These are phyloP conservation scores for Lentinula guzmanii DNA, from an alignment of 768 basidiomycete species.

Conservation along the genomic window DNA sequence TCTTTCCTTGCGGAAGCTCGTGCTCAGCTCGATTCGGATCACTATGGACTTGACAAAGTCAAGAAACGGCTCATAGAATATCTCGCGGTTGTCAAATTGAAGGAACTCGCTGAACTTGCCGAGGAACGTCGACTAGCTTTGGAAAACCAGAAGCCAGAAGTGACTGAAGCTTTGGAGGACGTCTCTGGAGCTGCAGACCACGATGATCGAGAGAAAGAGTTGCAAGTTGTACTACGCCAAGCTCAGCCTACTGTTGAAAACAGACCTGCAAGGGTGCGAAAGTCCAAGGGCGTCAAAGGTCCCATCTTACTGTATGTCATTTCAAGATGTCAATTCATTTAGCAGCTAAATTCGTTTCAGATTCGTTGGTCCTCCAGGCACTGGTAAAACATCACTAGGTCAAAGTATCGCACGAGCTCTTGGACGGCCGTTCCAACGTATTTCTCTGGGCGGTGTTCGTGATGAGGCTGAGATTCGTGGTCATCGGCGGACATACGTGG, in stretches of 20 bases:
- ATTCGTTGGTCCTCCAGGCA: conserved; percentile 88
- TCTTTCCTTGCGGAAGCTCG: conserved; percentile 67
- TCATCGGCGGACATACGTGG: conserved; percentile 85
- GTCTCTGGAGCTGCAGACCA: conserved; percentile 11
- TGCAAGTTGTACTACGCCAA: conserved; percentile 22
- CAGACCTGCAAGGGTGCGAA: neutral
- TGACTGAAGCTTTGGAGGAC: conserved; percentile 14
- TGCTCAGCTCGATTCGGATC: conserved; percentile 79
- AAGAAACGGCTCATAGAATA: conserved; percentile 91
- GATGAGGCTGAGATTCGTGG: conserved; percentile 87
- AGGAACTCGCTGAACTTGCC: conserved; percentile 26
- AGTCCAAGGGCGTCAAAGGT: conserved; percentile 50
- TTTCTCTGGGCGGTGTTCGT: conserved; percentile 86
- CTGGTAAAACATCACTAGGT: conserved; percentile 88
- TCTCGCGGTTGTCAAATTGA: conserved; percentile 74
- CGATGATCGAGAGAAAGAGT: conserved; percentile 11
- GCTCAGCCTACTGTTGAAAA: neutral
- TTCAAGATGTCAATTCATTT: too few species aligned
- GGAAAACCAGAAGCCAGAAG: conserved; percentile 24
- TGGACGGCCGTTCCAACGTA: conserved; percentile 83
- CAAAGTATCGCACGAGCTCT: conserved; percentile 83
- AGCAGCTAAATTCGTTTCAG: conserved; percentile 25
- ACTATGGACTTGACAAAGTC: conserved; percentile 89
- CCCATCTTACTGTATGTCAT: conserved; percentile 59
- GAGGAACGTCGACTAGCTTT: conserved; percentile 26